Evolutionary conservation across 1,139 yeast species (phyloP), one percentile per base, ranked within the genome.

Genomic region (Oligophagozyma castellii): DNA sequence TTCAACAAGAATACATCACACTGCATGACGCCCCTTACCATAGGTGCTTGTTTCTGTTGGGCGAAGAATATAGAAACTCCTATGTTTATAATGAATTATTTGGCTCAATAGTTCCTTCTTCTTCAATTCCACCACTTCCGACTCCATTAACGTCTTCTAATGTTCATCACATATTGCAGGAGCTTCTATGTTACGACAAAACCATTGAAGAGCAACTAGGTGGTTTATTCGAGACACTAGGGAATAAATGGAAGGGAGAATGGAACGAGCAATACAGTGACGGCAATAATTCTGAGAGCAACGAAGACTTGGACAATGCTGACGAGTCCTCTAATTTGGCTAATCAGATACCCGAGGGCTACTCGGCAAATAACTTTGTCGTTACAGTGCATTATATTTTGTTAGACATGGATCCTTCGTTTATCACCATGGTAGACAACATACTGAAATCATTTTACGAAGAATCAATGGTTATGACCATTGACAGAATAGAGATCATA

Each of bases 11-110:
- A 5, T 93, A 80, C 49, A 58, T 84, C 2, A 58, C 69, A 14
- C 42, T 60, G 8, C 79, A 80, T 44, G 98, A 89, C 57, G 79
- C 81, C 0, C 86, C 94, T 0, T 83, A 70, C 40, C 92, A 80
- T 41, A 57, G 98, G 30, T 60, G 73, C 14, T 75, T 93, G 0
- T 84, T 83, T 46, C 51, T 86, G 21, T 53, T 86, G 12, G 66
- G 67, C 6, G 63, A 61, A 8, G 63, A 65, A 12, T 55, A 58
- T 12, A 61, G 72, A 32, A 62, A 64, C 29, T 48, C 53, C 0
- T 45, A 46, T 14, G 24, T 39, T 2, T 79, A 76, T 42, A 50
- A 58, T 10, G 56, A 59, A 14, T 59, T 65, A 2, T 60, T 53
- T 40, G 73, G 76, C 0, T 56, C 70, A n/a, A 63, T 75, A 11